A percentile compares a stretch with the other conserved stretches of the same genome.
Evolutionary conservation across 345 rosid genomes (phyloP).

Genomic region (Odontarrhena argentea): DNA sequence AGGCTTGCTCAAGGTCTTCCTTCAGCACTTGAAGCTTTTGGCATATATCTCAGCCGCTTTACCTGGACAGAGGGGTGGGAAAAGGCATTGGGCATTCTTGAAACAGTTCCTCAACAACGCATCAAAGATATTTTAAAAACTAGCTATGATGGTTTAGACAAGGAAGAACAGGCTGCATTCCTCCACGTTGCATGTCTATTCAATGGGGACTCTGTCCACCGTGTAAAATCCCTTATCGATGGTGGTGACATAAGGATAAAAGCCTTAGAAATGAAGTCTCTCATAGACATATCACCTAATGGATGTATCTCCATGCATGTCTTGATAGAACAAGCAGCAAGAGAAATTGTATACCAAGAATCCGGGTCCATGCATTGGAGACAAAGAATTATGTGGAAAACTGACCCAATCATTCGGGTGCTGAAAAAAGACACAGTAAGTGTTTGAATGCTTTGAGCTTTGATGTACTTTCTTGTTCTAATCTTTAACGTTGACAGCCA

Average conservation of each 20-base stretch:
- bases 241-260: neutral
- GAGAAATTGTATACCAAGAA: constrained; percentile 30
- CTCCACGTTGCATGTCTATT: constrained; percentile 38
- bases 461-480: no score
- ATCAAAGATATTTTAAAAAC: constrained; percentile 4
- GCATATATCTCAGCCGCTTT: neutral
- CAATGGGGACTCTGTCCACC: constrained; percentile 21
- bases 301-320: constrained; percentile 26
- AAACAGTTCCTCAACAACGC: neutral
- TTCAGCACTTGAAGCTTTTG: constrained; percentile 18
- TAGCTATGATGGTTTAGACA: constrained; percentile 15
- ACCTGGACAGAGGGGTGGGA: constrained; percentile 13
- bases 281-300: constrained; percentile 15
- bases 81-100: neutral
- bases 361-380: neutral
- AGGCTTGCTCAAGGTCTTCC: constrained; percentile 35
- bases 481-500: no score
- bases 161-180: neutral
- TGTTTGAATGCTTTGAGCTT: no score
- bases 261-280: constrained; percentile 22
- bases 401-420: neutral
- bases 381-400: constrained; percentile 28
- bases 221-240: neutral
- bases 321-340: constrained; percentile 27
- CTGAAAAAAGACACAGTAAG: constrained; percentile 23